Evolutionary conservation across 257 asterid genomes (phyloP), one percentile per base, ranked within the genome.

Genomic region (Apocynum venetum): DNA sequence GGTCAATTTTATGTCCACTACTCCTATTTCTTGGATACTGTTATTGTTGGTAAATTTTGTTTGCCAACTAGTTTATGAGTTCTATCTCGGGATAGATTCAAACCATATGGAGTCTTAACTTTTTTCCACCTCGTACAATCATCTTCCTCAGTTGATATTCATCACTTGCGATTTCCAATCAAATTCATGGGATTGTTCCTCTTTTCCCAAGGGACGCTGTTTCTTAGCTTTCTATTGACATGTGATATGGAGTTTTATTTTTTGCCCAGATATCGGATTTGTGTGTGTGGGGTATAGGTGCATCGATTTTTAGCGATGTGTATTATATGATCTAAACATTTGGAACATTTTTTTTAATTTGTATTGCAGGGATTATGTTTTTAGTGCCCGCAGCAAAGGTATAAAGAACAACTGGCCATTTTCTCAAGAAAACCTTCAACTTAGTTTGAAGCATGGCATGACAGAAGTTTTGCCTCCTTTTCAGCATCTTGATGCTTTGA

Each of bases 401-500:
- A 83, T 93, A 85, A 76, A 81, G 89, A 91, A 82, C 47, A 87
- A 84, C 66, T 95, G 99, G 99, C 99, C 99, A 59, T 95, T 95
- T 84, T 93, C 99, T 76, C 86, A 77, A 82, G 82, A 90, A 83
- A 88, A 82, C 71, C 84, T 95, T 87, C 94, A 89, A 76, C 91
- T 88, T 89, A 93, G 97, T 84, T 74, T 90, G 82, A 89, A 88
- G 78, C 86, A 90, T 85, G 97, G 92, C 69, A 85, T 88, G 86
- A 89, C 79, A 57, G 89, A 91, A 80, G 84, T 89, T 48, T 83
- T 95, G 89, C 99, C 99, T 47, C 97, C 96, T 79, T 95, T 93
- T 59, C 92, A 89, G 83, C 77, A 93, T 83, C 83, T 80, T 71
- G 89, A 84, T 77, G 77, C 82, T 40, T 81, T 86, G 79, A 85